These are phyloP conservation scores for Tetraselmis chui DNA, from an alignment of 139 green algal species.

Conservation along the genomic window DNA sequence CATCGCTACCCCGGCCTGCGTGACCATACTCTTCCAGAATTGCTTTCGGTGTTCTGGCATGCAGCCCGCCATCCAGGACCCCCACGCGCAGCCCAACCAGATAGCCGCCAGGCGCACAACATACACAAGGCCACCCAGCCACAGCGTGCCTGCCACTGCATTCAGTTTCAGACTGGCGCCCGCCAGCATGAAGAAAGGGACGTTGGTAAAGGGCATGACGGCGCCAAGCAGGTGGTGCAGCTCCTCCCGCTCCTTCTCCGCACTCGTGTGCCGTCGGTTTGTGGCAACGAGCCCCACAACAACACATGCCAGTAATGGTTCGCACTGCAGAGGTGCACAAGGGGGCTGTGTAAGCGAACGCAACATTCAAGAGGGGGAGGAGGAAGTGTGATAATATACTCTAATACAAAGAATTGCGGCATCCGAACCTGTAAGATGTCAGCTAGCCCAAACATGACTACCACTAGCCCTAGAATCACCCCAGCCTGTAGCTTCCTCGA, in stretches of 20 bases:
- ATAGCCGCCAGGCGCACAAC: conserved; percentile 51
- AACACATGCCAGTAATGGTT: conserved; percentile 81
- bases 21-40: conserved; percentile 80
- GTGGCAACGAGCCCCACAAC: conserved; percentile 56
- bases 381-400: no score
- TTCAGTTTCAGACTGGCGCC: conserved; percentile 64
- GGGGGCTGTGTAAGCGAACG: neutral
- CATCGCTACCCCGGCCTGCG: conserved; percentile 82
- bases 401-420: no score
- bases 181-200: conserved; percentile 79
- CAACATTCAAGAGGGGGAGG: no score
- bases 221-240: conserved; percentile 35
- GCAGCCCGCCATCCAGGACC: conserved; percentile 38
- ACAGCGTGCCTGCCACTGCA: conserved; percentile 49
- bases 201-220: conserved; percentile 61
- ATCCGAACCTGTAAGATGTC: neutral
- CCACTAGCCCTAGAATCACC: neutral
- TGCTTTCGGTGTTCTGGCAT: conserved; percentile 29
- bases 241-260: conserved; percentile 41
- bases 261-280: conserved; percentile 40
- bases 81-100: conserved; percentile 50
- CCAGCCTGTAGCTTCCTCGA: neutral
- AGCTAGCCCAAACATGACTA: neutral
- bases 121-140: conserved; percentile 47
- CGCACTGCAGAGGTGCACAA: conserved; percentile 6